These are phyloP conservation scores for Tulasnella sp. DNA, from an alignment of 768 basidiomycete species.

Conservation along the genomic window DNA sequence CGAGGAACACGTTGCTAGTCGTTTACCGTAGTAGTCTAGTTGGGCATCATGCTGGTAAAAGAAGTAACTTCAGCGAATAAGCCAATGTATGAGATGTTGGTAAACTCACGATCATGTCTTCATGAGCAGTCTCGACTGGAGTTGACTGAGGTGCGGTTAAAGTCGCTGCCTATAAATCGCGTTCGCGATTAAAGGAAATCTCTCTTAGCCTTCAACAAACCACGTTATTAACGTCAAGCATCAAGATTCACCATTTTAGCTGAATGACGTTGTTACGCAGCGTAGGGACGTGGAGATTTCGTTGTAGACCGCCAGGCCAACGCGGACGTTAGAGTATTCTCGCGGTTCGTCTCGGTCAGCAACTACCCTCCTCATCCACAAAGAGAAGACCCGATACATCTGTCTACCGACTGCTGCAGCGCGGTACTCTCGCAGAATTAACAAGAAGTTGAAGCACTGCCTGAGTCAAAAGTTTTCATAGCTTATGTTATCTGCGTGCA, in stretches of 20 bases:
- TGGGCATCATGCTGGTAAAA: constrained; percentile 90
- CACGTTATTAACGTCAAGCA: not conserved
- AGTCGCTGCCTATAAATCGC: constrained; percentile 1
- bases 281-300: constrained; percentile 10
- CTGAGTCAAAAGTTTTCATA: too few relatives aligned
- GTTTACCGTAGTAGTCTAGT: constrained; percentile 95
- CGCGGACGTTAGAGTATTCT: constrained; percentile 1
- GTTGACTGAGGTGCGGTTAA: constrained; percentile 56
- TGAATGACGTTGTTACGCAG: not conserved
- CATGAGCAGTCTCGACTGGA: constrained; percentile 92
- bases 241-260: not conserved
- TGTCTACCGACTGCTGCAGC: not conserved
- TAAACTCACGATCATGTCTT: constrained; percentile 93
- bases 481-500: too few relatives aligned
- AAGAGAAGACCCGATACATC: not conserved
- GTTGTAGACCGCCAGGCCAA: constrained; percentile 4
- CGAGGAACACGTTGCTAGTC: constrained; percentile 94
- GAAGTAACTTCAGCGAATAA: not conserved
- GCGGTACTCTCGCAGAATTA: too few relatives aligned
- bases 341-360: not conserved
- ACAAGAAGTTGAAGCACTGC: too few relatives aligned
- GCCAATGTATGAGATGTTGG: not conserved
- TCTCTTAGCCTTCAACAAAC: not conserved
- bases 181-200: not conserved
- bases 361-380: not conserved